Base-by-base conservation (phyloP, 1,284 basidiomycete genomes). In the Rhodotorula sp. region DNA sequence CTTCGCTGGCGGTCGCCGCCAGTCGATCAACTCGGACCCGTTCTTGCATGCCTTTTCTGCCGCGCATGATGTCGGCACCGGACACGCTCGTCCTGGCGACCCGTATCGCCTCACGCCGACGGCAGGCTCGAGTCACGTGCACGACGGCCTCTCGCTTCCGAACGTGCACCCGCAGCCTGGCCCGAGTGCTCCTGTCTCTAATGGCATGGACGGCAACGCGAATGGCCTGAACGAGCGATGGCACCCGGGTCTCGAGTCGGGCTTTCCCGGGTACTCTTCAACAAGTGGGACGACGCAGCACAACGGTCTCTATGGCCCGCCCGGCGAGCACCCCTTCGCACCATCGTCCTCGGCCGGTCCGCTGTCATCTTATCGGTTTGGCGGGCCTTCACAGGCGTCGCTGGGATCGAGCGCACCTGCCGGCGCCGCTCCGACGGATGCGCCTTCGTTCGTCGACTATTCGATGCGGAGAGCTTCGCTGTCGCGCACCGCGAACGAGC, bases 21-120 rank as follows among this genome's bases (percentile, higher is more conserved):
- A 71, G n/a, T 71, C 69, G 1, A 64, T 73, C 65, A 76, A 71
- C 50, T 71, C 68, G 45, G 74, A 76, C 38, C 74, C 74, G 0
- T 63, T 73, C 66, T 58, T 76, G 5, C 72, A 76, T 66, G 74
- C 74, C 48, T 73, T 71, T 64, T 67, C 71, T 0, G 34, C 56
- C 26, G 52, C 43, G 19, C 47, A 43, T 26, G 60, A 57, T 28
- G 58, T 19, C 23, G 45, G 31, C 5, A n/a, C 31, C 38, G 18
- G 31, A 19, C 26, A 61, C 26, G 18, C 57, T 3, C 15, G 16
- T 38, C 7, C 47, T 15, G 19, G 26, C 34, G 38, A n/a, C 49
- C 5, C 26, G 18, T 54, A 23, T 6, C 48, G 38, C 38, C 38
- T 45, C 23, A 34, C 50, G 16, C 21, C 31, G 18, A 5, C 56